Percentiles rank a stretch among this genome's conserved stretches.
phyloP scores from a whole-genome alignment of 768 basidiomycete genomes.

The Saitozyma podzolica region DNA sequence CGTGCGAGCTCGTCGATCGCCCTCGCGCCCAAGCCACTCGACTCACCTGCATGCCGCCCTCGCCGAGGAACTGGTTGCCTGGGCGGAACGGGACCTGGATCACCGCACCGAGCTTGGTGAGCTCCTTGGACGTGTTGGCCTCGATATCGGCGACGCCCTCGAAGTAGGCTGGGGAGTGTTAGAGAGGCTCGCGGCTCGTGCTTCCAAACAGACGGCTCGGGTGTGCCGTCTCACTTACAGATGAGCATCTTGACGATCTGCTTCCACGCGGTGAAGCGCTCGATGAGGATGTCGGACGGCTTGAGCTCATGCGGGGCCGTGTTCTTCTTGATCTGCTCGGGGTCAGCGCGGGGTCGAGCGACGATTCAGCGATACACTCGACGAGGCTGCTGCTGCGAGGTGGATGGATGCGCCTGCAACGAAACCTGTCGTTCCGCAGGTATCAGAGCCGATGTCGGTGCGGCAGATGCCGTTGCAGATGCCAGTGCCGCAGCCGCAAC shows the following conservation, averaged over 20 bases:
- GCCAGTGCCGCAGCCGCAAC: too few relatives aligned
- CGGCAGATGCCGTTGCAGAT: too few relatives aligned
- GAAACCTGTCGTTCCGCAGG: too few relatives aligned
- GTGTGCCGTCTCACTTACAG: slow-evolving; percentile 30
- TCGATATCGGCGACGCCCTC: slow-evolving; percentile 80
- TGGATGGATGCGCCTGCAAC: background rate
- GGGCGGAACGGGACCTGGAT: slow-evolving; percentile 96
- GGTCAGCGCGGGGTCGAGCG: slow-evolving; percentile 2
- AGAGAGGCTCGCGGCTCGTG: background rate
- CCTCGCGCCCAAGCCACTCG: background rate
- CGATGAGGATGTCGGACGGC: slow-evolving; percentile 94
- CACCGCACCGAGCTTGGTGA: slow-evolving; percentile 88
- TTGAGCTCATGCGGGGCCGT: slow-evolving; percentile 83
- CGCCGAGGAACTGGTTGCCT: slow-evolving; percentile 97
- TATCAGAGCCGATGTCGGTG: too few relatives aligned
- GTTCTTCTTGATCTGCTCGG: slow-evolving; percentile 76
- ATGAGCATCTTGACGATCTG: slow-evolving; percentile 93
- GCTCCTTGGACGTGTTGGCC: slow-evolving; percentile 87
- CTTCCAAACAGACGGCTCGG: background rate
- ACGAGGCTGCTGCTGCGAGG: background rate
- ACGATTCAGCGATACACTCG: too few relatives aligned
- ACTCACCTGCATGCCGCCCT: slow-evolving; percentile 77
- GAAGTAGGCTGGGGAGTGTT: slow-evolving; percentile 65
- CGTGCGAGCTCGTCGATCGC: background rate
- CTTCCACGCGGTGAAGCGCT: slow-evolving; percentile 75